Evolutionary conservation across 176 grass and related monocot species (phyloP), one percentile per base, ranked within the genome.

Genomic region (Dactylis glomerata): DNA sequence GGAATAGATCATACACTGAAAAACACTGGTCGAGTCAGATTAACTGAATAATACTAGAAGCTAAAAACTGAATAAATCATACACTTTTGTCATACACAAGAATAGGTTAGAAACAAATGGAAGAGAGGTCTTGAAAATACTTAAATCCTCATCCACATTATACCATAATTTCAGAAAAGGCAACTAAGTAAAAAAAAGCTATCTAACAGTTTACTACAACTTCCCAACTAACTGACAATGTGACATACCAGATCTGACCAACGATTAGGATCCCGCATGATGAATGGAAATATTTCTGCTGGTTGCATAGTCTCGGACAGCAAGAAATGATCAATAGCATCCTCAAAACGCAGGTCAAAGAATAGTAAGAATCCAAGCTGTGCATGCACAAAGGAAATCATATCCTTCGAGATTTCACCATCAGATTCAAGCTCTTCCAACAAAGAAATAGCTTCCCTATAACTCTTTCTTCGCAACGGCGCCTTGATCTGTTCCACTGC

Each of bases 261-360:
- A 32, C 87, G 93, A 81, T 98, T 95, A 81, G 94, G 94, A 68
- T 98, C 96, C 87, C 68, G 91, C 93, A 90, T 98, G 80, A 98
- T 98, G 90, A 98, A 95, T 17, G 96, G 93, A 73, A 98, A 98
- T 84, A 98, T 89, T 89, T 98, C 96, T 71, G 91, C 85, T 72
- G 96, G 93, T 30, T 98, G 91, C 91, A 98, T 92, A 58, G 87
- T 86, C 78, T 93, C 96, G 20, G 96, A 92, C 56, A 92, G 84
- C 89, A 98, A 89, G 73, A 98, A 98, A 87, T 95, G 89, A 75
- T 93, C 88, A 78, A 98, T 89, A 79, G 96, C 93, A 62, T 95
- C 91, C 83, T 98, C 89, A 62, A 98, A 98, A 42, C 26, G 87
- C 91, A 98, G 83, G 77, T 98, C 91, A 20, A 95, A 98, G 73